Conservation (phyloP, 169 alveolate species). For the Eimeria acervulina region DNA sequence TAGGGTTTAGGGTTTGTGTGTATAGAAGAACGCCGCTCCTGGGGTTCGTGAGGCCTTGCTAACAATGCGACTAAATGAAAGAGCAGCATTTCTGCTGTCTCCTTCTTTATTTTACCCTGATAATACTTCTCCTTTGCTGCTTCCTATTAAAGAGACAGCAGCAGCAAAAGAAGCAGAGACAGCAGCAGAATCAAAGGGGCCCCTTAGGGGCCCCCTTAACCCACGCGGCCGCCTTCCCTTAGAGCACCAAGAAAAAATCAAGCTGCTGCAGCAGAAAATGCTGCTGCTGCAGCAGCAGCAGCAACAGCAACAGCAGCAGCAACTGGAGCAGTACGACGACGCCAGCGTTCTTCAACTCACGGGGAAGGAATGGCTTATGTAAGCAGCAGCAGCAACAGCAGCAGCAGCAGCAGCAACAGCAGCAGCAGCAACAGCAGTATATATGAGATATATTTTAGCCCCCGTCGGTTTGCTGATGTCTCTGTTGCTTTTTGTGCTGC, state of each 20-base stretch:
- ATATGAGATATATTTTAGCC: too few relatives aligned
- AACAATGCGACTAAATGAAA: conserved; percentile 34
- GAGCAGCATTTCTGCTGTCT: neutral
- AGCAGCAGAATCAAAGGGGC: neutral
- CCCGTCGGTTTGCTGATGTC: too few relatives aligned
- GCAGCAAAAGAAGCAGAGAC: too few relatives aligned
- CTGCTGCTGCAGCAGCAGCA: neutral
- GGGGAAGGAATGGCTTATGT: conserved; percentile 53
- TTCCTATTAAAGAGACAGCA: neutral
- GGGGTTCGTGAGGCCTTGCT: conserved; percentile 33
- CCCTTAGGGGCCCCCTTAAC: neutral
- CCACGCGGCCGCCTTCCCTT: neutral
- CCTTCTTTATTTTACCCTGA: neutral
- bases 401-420: neutral
- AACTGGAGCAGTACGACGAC: too few relatives aligned
- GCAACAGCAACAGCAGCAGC: conserved; percentile 17
- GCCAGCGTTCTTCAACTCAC: neutral
- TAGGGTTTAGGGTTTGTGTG: conserved; percentile 25
- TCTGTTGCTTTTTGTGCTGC: neutral
- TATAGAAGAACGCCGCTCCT: conserved; percentile 18
- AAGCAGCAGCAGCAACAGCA: neutral
- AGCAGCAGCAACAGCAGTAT: neutral
- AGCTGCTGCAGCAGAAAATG: conserved; percentile 23
- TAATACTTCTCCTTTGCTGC: neutral
- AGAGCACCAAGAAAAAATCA: neutral